Evolutionary conservation across 2,329 filamentous ascomycete species (phyloP).

Genomic region (Rasamsonia emersonii): DNA sequence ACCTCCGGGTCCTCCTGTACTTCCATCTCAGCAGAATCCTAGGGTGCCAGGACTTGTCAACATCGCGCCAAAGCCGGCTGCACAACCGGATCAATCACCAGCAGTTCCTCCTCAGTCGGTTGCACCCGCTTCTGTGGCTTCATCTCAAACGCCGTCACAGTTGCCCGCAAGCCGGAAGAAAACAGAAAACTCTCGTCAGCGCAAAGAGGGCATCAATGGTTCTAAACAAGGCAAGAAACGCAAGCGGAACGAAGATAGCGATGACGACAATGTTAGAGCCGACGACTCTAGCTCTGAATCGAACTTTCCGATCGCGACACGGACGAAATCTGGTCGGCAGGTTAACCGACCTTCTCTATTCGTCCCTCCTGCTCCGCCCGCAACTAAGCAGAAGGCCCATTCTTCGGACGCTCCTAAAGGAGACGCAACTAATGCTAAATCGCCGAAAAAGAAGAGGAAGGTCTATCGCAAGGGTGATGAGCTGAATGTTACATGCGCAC

Average conservation of each 20-base stretch:
- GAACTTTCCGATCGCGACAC: constrained; percentile 49
- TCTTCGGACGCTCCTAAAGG: constrained; percentile 8
- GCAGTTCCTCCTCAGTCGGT: constrained; percentile 1
- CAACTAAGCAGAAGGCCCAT: constrained; percentile 12
- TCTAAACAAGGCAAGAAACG: constrained; percentile 15
- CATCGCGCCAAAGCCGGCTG: constrained; percentile 11
- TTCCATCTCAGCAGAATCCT: constrained; percentile 4
- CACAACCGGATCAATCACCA: no score
- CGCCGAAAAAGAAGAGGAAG: constrained; percentile 50
- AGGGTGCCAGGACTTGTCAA: constrained; percentile 6
- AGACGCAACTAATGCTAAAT: constrained; percentile 9
- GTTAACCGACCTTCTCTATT: constrained; percentile 56
- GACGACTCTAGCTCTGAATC: constrained; percentile 31
- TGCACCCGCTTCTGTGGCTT: constrained; percentile 4
- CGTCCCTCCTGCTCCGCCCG: constrained; percentile 41
- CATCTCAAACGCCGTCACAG: constrained; percentile 1
- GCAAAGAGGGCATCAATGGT: constrained; percentile 10
- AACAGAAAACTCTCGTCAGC: constrained; percentile 10
- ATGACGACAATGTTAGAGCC: constrained; percentile 25
- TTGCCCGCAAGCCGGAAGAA: constrained; percentile 9
- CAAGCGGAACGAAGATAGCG: constrained; percentile 18
- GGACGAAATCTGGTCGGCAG: constrained; percentile 67
- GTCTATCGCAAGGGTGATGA: constrained; percentile 37
- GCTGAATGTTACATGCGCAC: constrained; percentile 52
- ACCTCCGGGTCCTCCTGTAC: constrained; percentile 4